Conservation (phyloP, 176 grass and related monocot genomes). For the Musa schizocarpa region DNA sequence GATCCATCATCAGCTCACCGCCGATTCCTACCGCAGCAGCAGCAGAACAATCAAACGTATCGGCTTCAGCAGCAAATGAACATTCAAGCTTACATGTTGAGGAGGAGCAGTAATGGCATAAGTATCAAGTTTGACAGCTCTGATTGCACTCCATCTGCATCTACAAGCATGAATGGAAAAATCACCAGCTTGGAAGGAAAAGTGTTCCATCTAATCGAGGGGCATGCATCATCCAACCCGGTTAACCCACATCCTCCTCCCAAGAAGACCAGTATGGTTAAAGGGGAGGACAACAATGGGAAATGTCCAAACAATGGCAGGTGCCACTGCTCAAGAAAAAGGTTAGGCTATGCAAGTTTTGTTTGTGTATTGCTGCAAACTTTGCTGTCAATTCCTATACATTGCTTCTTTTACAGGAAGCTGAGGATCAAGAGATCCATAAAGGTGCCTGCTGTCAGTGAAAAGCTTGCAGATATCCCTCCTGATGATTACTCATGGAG, state of each 20-base stretch:
- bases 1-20: neutral
- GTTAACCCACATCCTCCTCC: constrained; percentile 23
- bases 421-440: constrained; percentile 70
- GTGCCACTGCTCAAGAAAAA: constrained; percentile 91
- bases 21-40: constrained; percentile 24
- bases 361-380: neutral
- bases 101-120: constrained; percentile 46
- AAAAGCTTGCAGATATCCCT: constrained; percentile 76
- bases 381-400: neutral
- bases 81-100: constrained; percentile 66
- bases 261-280: constrained; percentile 48
- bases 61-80: constrained; percentile 46
- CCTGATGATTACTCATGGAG: constrained; percentile 79
- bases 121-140: constrained; percentile 66
- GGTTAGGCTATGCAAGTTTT: constrained; percentile 12
- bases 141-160: constrained; percentile 35
- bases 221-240: constrained; percentile 33
- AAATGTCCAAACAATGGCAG: constrained; percentile 54
- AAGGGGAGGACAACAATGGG: constrained; percentile 50
- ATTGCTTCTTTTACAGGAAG: constrained; percentile 42
- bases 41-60: constrained; percentile 26
- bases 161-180: constrained; percentile 62
- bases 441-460: constrained; percentile 67
- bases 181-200: constrained; percentile 59
- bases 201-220: constrained; percentile 52